Evolutionary conservation across 257 asterid genomes (phyloP).

Genomic region (Eustoma russellianum): DNA sequence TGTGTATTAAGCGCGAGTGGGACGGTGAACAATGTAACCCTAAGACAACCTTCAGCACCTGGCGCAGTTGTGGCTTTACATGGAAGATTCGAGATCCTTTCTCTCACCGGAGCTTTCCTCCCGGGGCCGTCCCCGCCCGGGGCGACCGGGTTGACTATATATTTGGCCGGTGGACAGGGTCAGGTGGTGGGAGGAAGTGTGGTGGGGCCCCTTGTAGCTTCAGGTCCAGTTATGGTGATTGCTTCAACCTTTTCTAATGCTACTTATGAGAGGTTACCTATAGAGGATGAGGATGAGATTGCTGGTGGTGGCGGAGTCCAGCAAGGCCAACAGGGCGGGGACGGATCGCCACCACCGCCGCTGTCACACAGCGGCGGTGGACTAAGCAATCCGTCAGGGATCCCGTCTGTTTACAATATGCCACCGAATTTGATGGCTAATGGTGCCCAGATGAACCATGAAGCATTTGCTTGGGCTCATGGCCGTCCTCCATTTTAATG

Average conservation of each 20-base stretch:
- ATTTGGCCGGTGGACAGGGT: conserved; percentile 55
- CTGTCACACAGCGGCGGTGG: conserved; percentile 15
- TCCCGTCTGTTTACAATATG: conserved; percentile 24
- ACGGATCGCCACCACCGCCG: conserved; percentile 21
- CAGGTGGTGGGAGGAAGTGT: conserved; percentile 67
- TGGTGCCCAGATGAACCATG: conserved; percentile 41
- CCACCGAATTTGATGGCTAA: conserved; percentile 35
- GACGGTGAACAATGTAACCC: conserved; percentile 46
- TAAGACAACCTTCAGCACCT: conserved; percentile 52
- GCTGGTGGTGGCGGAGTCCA: conserved; percentile 2
- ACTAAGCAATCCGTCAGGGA: conserved; percentile 25
- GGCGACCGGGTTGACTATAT: conserved; percentile 50
- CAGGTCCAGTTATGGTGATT: conserved; percentile 65
- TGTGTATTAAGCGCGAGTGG: conserved; percentile 62
- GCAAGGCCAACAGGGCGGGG: conserved; percentile 21
- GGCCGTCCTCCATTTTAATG: conserved; percentile 41
- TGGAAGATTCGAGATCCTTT: conserved; percentile 53
- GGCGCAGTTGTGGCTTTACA: conserved; percentile 52
- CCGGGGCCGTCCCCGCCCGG: conserved; percentile 68
- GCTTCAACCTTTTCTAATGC: conserved; percentile 64
- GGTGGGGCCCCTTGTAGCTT: conserved; percentile 49
- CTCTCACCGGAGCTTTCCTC: conserved; percentile 48
- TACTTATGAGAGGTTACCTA: conserved; percentile 53
- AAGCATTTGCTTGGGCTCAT: conserved; percentile 50
- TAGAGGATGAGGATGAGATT: conserved; percentile 45